Percentiles rank a stretch among this genome's conserved stretches.
Evolutionary conservation across 73 alveolate genomes (phyloP).

Genomic region (Blepharisma stoltei): DNA sequence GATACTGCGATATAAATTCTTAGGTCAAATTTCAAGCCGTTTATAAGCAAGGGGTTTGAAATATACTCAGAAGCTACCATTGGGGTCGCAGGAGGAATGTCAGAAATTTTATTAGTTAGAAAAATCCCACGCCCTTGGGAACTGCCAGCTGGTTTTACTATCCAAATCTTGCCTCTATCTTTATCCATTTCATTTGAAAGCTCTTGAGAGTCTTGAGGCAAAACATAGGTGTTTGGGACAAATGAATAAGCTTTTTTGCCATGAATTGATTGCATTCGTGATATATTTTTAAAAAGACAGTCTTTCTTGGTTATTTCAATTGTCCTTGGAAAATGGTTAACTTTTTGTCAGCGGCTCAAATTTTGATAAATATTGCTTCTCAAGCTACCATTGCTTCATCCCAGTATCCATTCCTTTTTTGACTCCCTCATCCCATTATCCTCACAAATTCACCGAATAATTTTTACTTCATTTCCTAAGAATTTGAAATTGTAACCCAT

Average conservation of each 20-base stretch:
- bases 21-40: constrained; percentile 80
- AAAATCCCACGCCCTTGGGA: constrained; percentile 80
- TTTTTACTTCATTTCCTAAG: constrained; percentile 12
- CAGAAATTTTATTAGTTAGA: constrained; percentile 62
- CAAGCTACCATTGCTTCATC: constrained; percentile 27
- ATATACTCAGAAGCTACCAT: constrained; percentile 71
- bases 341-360: constrained; percentile 61
- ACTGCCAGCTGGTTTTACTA: constrained; percentile 83
- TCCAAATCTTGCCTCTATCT: constrained; percentile 46
- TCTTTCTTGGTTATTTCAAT: constrained; percentile 79
- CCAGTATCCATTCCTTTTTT: constrained; percentile 6
- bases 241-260: constrained; percentile 64
- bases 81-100: constrained; percentile 58
- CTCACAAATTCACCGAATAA: constrained; percentile 8
- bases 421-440: constrained; percentile 21
- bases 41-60: constrained; percentile 81
- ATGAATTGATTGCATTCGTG: constrained; percentile 62
- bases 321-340: constrained; percentile 74
- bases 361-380: constrained; percentile 27
- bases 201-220: constrained; percentile 74
- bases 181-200: constrained; percentile 57
- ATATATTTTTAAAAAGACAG: constrained; percentile 45
- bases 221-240: constrained; percentile 66
- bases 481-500: constrained; percentile 13
- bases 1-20: constrained; percentile 86